Evolutionary conservation across 75 land plant genomes (phyloP).

Genomic region (Chamaecyparis obtusa): DNA sequence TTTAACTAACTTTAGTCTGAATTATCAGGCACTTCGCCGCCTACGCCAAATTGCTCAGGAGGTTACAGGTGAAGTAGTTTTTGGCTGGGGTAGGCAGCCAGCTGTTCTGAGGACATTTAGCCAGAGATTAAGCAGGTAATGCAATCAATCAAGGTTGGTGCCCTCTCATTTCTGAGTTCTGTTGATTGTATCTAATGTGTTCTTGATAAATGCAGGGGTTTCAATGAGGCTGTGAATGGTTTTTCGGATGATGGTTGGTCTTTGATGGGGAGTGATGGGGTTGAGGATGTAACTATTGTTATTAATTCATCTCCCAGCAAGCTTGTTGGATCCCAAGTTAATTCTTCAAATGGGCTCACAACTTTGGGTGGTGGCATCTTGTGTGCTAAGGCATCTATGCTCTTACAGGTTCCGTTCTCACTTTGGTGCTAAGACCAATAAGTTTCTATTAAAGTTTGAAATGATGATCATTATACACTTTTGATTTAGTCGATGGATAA

Average conservation of each 20-base stretch:
- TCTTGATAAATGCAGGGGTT: constrained; percentile 54
- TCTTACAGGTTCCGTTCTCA: constrained; percentile 59
- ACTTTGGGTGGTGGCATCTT: constrained; percentile 60
- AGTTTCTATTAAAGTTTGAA: background rate
- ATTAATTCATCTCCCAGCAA: constrained; percentile 69
- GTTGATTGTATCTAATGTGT: background rate
- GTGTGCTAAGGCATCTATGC: constrained; percentile 98
- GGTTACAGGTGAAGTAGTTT: constrained; percentile 42
- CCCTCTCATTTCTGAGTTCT: background rate
- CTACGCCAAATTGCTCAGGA: constrained; percentile 76
- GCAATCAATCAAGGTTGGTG: no score
- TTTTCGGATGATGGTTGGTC: constrained; percentile 93
- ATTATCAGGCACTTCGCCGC: constrained; percentile 64
- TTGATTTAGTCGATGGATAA: background rate
- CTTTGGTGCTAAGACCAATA: background rate
- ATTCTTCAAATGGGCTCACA: constrained; percentile 47
- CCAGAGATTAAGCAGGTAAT: constrained; percentile 68
- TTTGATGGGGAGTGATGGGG: constrained; percentile 62
- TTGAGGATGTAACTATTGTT: constrained; percentile 83
- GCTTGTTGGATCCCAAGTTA: constrained; percentile 45
- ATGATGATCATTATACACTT: background rate
- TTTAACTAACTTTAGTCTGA: background rate
- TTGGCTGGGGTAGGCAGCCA: constrained; percentile 68
- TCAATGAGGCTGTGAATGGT: constrained; percentile 90
- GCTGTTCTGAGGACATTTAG: constrained; percentile 71